These are phyloP conservation scores for Lasiodiplodia hormozganensis DNA, from an alignment of 2,329 filamentous ascomycete genomes.

Conservation along the genomic window DNA sequence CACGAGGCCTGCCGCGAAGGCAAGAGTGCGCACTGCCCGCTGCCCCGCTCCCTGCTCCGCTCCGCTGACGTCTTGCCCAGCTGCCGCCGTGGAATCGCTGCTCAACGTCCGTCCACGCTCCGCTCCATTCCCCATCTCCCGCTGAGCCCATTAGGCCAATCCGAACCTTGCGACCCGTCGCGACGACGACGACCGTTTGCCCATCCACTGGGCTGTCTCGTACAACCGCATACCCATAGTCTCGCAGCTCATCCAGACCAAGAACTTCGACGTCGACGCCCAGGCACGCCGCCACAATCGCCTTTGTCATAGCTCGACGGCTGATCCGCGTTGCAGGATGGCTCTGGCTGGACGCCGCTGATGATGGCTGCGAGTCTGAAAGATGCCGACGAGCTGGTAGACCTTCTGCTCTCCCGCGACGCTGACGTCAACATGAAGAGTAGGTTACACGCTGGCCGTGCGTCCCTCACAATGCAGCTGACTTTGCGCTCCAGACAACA, in stretches of 20 bases:
- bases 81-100: slow-evolving; percentile 74
- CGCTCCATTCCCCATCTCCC: slow-evolving; percentile 34
- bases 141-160: slow-evolving; percentile 65
- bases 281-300: slow-evolving; percentile 60
- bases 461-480: not conserved
- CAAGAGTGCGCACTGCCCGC: slow-evolving; percentile 64
- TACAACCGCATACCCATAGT: slow-evolving; percentile 81
- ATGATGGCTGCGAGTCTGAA: slow-evolving; percentile 82
- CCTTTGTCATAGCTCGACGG: not conserved
- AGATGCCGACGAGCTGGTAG: slow-evolving; percentile 72
- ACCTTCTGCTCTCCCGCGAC: slow-evolving; percentile 70
- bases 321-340: slow-evolving; percentile 61
- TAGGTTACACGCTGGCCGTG: slow-evolving; percentile 41
- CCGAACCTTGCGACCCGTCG: slow-evolving; percentile 74
- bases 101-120: slow-evolving; percentile 63
- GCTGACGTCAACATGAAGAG: slow-evolving; percentile 79
- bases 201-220: slow-evolving; percentile 93
- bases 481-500: slow-evolving; percentile 59
- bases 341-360: slow-evolving; percentile 80
- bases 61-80: slow-evolving; percentile 53
- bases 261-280: slow-evolving; percentile 82
- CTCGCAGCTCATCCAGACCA: slow-evolving; percentile 71
- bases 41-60: slow-evolving; percentile 29
- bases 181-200: slow-evolving; percentile 87
- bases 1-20: slow-evolving; percentile 89